phyloP scores from a whole-genome alignment of 1,284 basidiomycete genomes.

The Cutaneotrichosporon mucoides region DNA sequence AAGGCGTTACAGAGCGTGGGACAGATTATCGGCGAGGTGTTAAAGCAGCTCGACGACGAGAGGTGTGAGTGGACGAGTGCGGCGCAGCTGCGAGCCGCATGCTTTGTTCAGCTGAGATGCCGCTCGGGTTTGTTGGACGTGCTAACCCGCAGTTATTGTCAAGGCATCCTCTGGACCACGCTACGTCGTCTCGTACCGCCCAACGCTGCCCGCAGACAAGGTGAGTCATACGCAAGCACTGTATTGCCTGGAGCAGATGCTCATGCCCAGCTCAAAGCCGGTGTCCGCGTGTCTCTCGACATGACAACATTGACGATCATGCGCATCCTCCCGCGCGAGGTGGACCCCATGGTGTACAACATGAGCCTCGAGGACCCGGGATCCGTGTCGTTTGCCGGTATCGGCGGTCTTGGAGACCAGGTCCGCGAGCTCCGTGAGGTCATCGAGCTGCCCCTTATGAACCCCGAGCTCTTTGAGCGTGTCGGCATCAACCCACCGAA shows the following conservation, averaged over 20 bases:
- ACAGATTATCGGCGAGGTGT: conserved; percentile 97
- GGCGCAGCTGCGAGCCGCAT: not conserved
- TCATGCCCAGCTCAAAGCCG: conserved; percentile 69
- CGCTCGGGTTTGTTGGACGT: too few species aligned
- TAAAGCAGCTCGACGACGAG: conserved; percentile 98
- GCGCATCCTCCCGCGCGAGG: conserved; percentile 95
- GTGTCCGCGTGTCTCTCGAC: conserved; percentile 93
- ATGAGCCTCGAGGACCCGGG: conserved; percentile 99
- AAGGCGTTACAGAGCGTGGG: conserved; percentile 98
- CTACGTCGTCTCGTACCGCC: conserved; percentile 98
- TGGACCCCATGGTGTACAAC: conserved; percentile 98
- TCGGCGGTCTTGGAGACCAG: conserved; percentile 93
- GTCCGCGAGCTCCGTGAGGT: conserved; percentile 95
- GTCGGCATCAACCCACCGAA: conserved; percentile 97
- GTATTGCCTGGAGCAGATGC: not conserved
- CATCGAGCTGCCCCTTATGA: conserved; percentile 92
- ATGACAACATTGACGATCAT: conserved; percentile 99
- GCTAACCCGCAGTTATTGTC: conserved; percentile 73
- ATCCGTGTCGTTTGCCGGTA: conserved; percentile 91
- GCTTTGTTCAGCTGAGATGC: not conserved
- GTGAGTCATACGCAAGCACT: conserved; percentile 25
- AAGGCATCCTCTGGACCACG: conserved; percentile 98
- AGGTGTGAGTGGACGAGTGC: conserved; percentile 63
- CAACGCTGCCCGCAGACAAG: conserved; percentile 81
- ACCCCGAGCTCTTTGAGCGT: conserved; percentile 87